Base-by-base conservation (phyloP, 352 stramenopile genomes). In the Phytophthora melonis region DNA sequence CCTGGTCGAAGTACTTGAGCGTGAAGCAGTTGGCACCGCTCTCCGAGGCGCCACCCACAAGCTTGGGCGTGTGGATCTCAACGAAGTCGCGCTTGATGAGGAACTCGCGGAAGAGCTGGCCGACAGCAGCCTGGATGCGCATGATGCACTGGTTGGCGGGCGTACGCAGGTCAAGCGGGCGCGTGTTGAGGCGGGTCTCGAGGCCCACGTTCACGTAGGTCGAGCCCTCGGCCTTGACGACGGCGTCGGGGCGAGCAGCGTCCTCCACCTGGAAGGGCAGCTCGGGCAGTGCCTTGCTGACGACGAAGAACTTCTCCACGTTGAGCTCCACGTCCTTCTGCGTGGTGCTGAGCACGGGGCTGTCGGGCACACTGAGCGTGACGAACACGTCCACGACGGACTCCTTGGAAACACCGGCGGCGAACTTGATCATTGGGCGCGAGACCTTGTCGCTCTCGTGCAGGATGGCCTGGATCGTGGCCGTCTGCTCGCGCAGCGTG, bases 31-130 rank as follows among this genome's bases (percentile, higher is more conserved):
- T 98, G 10, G 97, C 90, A 43, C 98, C 98, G 71, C 98, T 98
- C 80, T 99, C 98, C 25, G 89, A 98, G 10, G 98, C 95, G 55
- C 98, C 98, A 23, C 91, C 97, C 64, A 99, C 93, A 19, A 99
- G 82, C 84, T 99, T 99, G 14, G 98, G 98, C 54, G 97, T 99
- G 84, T 99, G 98, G 81, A 99, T 99, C 84, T 99, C 98, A 23
- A 99, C 87, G 78, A 99, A 99, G 67, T 97, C 91, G 65, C 97
- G 89, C 53, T 84, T 77, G 30, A 98, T 80, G 6, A 99, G 90
- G 80, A 97, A 99, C 76, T 99, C 95, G 55, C 98, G 94, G 85
- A 99, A 99, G 49, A 99, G 84, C 62, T 94, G 92, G 66, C 97
- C 97, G 18, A 99, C 97, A 72, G 93, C 97, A 5, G 90, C 96